Evolutionary conservation across 768 basidiomycete species (phyloP), one percentile per base, ranked within the genome.

Genomic region (Dentipellis sp.): DNA sequence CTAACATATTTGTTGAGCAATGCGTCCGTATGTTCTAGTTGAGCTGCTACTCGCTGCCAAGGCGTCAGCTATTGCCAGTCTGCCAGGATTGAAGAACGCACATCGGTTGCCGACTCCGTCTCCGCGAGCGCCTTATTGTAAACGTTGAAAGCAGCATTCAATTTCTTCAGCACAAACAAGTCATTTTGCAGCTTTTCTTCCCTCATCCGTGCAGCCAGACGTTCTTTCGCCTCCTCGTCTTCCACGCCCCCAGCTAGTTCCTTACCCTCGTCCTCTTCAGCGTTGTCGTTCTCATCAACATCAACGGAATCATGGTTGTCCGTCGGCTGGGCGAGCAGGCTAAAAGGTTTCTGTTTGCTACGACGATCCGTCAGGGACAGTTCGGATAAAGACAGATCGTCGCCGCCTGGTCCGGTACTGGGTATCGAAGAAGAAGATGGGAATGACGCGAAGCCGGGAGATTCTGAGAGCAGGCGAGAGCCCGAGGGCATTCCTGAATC

Each of bases 171-270:
- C 56, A 88, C 75, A 65, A 86, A 82, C 11, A 88, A 65, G 68
- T 91, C 89, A 62, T 78, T 81, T 59, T 84, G 83, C 36, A 91
- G 70, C 66, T 84, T 88, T 56, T 90, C 89, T 64, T 91, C 86
- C 47, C 82, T 74, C 50, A 72, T 63, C 58, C 69, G 74, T 38
- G 69, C 66, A 3, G 66, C 66, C 2, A 65, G 56, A 14, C 62
- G 66, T 34, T 51, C 50, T 52, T 60, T 62, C 22, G 63, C 63
- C 9, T 54, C 59, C 6, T 63, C 50, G 11, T 57, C 64, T 23
- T 46, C 59, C 21, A 54, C 63, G 7, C 64, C 64, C 9, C n/a
- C 29, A n/a, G n/a, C 54, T 12, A 37, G n/a, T 46, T 34, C 42
- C 38, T 45, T 19, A 23, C 22, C 48, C 22, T 23, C 48, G 42